These are phyloP conservation scores for Saccharomycopsis synnaedendra DNA, from an alignment of 805 yeast species.

Conservation along the genomic window DNA sequence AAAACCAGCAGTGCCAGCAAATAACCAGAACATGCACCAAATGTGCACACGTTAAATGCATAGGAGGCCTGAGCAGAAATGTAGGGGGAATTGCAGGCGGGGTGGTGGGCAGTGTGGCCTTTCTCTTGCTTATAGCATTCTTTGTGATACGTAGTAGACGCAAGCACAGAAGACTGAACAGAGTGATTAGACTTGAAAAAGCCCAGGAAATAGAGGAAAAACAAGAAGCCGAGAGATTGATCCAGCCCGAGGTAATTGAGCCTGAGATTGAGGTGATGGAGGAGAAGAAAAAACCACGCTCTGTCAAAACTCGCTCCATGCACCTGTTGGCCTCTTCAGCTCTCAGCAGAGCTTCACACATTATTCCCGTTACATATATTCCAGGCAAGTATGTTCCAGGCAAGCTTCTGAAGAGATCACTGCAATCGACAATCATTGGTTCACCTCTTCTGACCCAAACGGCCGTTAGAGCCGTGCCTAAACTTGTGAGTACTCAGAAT, in stretches of 20 bases:
- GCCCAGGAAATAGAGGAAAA: background rate
- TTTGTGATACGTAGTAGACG: background rate
- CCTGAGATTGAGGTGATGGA: no score
- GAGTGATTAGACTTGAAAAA: background rate
- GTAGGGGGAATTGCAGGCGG: conserved; percentile 13
- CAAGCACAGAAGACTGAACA: background rate
- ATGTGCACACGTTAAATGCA: background rate
- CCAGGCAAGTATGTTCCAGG: background rate
- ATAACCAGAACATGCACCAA: background rate
- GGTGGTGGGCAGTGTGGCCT: conserved; percentile 6
- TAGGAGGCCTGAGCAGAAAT: conserved; percentile 1
- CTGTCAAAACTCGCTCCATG: background rate
- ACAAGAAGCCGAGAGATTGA: background rate
- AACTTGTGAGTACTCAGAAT: background rate
- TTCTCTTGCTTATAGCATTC: background rate
- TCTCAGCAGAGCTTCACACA: background rate
- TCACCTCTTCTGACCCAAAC: background rate
- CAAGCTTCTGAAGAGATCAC: background rate
- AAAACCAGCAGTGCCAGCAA: background rate
- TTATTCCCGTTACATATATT: background rate
- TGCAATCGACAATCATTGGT: no score
- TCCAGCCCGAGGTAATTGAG: no score
- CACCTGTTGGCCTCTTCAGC: background rate
- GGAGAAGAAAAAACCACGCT: no score
- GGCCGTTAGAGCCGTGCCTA: background rate